Evolutionary conservation across 73 alveolate genomes (phyloP).

Genomic region (Effrenium voratum): DNA sequence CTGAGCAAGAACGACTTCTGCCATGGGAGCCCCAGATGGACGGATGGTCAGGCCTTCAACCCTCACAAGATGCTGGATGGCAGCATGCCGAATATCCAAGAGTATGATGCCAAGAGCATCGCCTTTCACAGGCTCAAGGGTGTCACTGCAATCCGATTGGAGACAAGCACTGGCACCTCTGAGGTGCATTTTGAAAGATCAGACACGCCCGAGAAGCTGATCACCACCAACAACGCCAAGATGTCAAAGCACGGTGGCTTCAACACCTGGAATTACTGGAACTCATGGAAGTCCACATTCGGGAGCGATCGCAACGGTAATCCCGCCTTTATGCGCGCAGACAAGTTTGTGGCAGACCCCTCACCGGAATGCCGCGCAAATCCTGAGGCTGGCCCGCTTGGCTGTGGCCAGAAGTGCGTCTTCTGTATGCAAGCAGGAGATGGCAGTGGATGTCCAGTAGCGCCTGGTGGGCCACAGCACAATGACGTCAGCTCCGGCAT

Average conservation of each 20-base stretch:
- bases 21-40: not conserved
- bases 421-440: conserved; percentile 40
- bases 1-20: conserved; percentile 26
- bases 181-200: not conserved
- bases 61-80: conserved; percentile 1
- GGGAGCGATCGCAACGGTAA: not conserved
- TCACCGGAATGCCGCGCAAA: conserved; percentile 16
- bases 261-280: not conserved
- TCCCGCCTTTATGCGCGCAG: conserved; percentile 27
- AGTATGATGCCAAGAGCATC: not conserved
- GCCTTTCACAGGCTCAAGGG: conserved; percentile 19
- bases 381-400: not conserved
- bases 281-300: not conserved
- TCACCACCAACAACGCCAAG: conserved; percentile 28
- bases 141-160: not conserved
- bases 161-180: not conserved
- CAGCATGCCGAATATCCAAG: not conserved
- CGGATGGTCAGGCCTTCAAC: not conserved
- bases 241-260: not conserved
- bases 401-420: conserved; percentile 37
- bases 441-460: not conserved
- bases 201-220: conserved; percentile 22
- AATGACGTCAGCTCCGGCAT: conserved; percentile 49
- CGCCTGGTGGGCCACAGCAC: not conserved
- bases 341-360: conserved; percentile 14